Base-by-base conservation (phyloP, 108 stramenopile species). In the Mediolabrus comicus region DNA sequence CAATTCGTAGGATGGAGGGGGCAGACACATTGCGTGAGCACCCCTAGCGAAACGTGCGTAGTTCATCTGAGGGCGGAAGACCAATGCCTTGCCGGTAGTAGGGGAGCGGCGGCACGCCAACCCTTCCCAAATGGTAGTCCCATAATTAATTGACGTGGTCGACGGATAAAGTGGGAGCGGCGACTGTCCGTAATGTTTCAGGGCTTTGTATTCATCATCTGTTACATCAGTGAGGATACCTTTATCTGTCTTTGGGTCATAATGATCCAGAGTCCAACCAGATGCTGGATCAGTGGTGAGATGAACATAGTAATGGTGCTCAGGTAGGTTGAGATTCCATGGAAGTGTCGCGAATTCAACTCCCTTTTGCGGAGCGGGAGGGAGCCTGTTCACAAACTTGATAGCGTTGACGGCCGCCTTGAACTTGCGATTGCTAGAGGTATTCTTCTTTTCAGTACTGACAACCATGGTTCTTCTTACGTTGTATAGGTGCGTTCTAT, bases 91-190 rank as follows among this genome's bases (percentile, higher is more conserved):
- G 0, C 77, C 79, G 41, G 89, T 75, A 35, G 78, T 76, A 32
- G 78, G 74, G 26, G 67, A 77, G 17, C 92, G 86, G 59, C 79
- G 88, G 56, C 87, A 87, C 16, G 90, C 90, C 35, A 94, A 73
- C n/a, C 92, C 92, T 78, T 94, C 92, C 89, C 89, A 94, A 25
- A 94, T 77, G 28, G 89, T 91, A 11, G 89, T 89, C 52, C 92
- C 92, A 60, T 94, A 94, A 61, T 94, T 94, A 24, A 94, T 49
- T 8, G 86, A 87, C 11, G 89, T 89, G 6, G 85, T 87, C 2
- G 92, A 83, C 8, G 92, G 92, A 62, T 57, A 62, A 10, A 93
- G 32, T 0, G 75, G 80, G 31, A 92, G 80, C 12, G 80, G 74
- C 13, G 68, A 78, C 16, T 72, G 62, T 13, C 67, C 57, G 64